A percentile compares a stretch with the other conserved stretches of the same genome.
phyloP scores from a whole-genome alignment of 345 rosid genomes.

The Salix caprea region DNA sequence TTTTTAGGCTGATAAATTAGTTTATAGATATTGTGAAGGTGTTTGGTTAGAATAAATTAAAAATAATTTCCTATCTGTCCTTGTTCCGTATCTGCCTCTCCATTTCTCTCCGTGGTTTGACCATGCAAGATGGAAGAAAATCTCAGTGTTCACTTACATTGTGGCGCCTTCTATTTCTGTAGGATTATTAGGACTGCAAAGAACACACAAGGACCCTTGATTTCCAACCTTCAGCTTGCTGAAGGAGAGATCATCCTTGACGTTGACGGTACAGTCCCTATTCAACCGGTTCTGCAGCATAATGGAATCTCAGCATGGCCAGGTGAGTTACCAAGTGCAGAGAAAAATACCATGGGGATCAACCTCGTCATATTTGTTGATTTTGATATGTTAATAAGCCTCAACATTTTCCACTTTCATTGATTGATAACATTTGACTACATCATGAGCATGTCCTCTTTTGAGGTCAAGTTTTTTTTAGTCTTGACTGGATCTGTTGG shows the following conservation, averaged over 20 bases:
- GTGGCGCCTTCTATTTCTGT: conserved; percentile 10
- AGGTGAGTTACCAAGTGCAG: conserved; percentile 40
- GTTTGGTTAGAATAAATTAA: no score
- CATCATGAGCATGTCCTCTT: no score
- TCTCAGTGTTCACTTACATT: not conserved
- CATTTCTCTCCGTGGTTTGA: not conserved
- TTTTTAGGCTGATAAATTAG: no score
- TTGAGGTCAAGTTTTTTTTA: not conserved
- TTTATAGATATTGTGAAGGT: no score
- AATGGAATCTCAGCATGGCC: conserved; percentile 97
- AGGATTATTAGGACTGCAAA: conserved; percentile 71
- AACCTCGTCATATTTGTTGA: not conserved
- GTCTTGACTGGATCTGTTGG: not conserved
- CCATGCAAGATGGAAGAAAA: not conserved
- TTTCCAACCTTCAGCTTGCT: conserved; percentile 61
- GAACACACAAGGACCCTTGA: conserved; percentile 44
- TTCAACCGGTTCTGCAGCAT: conserved; percentile 88
- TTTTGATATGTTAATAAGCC: not conserved
- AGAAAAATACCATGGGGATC: not conserved
- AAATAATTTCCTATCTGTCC: not conserved
- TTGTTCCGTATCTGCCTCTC: not conserved
- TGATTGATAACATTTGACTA: no score
- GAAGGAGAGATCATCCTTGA: conserved; percentile 86
- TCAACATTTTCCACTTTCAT: no score
- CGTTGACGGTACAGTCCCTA: conserved; percentile 79